Base-by-base conservation (phyloP, 1,139 yeast genomes). In the Candida tropicalis region DNA sequence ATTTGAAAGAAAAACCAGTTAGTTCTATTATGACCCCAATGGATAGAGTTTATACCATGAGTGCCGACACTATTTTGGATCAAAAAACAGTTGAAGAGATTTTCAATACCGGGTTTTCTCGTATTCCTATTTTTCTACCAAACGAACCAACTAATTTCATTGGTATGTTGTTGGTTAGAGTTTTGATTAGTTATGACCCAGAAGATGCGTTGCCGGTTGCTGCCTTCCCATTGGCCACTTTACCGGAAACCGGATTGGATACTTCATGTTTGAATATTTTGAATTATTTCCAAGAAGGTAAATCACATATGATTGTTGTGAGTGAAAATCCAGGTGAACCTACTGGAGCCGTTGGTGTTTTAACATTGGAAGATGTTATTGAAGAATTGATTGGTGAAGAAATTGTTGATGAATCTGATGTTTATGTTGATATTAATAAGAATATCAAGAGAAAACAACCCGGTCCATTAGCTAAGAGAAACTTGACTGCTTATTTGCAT, bases 381-480 rank as follows among this genome's bases (percentile, higher is more conserved):
- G 99, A 93, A 65, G 99, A 93, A 65, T 75, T 93, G 54, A 93
- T 93, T 65, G 99, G 99, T 44, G 98, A 93, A 64, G 99, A 93
- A 63, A 93, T 93, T 57, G 91, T 93, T 40, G 99, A 93, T 61
- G 99, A 93, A 64, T 82, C 91, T n/a, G 99, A 93, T 61, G 98
- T 91, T 20, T 91, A 87, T 59, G 79, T 91, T 47, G 97, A 90
- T 65, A 87, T 91, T 50, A 90, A 89, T 63, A 87, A 87, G 53
- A 87, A 88, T 54, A 89, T 90, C 58, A 86, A 85, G 60, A 75
- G 96, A 56, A 77, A 79, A 26, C 82, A 82, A 51, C 97, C 97
- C 1, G 96, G 96, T 2, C 97, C 97, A 0, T 70, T 89, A 49
- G 75, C 87, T 13, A 86, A 84, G 59, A 73, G 90, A 54, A 83